Percentiles rank a stretch among this genome's conserved stretches.
These are phyloP conservation scores for Diaporthe batatas DNA, from an alignment of 2,329 filamentous ascomycete genomes.

Conservation along the genomic window DNA sequence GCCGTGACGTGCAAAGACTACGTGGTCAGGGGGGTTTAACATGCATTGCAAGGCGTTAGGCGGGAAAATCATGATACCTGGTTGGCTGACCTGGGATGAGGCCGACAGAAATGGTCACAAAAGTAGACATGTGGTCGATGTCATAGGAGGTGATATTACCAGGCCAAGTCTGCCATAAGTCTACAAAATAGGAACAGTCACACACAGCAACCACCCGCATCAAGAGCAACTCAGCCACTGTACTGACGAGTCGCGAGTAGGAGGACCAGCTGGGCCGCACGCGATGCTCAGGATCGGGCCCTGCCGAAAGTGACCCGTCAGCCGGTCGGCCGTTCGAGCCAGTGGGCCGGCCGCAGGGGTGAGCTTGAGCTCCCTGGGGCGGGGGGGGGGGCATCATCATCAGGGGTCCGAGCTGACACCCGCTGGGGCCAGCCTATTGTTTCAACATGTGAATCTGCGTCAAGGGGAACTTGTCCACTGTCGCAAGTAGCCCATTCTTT, in stretches of 20 bases:
- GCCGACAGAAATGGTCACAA: slow-evolving; percentile 9
- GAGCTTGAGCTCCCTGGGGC: slow-evolving; percentile 21
- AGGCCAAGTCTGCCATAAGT: neutral
- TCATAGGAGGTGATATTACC: neutral
- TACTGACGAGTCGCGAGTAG: neutral
- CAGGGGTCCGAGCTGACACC: slow-evolving; percentile 34
- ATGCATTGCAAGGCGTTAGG: slow-evolving; percentile 43
- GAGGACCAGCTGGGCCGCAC: neutral
- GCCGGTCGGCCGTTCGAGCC: neutral
- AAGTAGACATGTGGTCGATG: neutral
- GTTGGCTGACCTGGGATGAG: slow-evolving; percentile 13
- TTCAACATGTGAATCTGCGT: slow-evolving; percentile 42
- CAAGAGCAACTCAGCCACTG: slow-evolving; percentile 4
- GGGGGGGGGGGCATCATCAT: neutral
- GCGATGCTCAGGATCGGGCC: slow-evolving; percentile 11
- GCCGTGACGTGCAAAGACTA: neutral
- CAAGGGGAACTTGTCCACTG: slow-evolving; percentile 40
- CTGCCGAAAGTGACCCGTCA: slow-evolving; percentile 25
- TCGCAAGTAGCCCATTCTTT: slow-evolving; percentile 37
- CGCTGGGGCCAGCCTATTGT: slow-evolving; percentile 31
- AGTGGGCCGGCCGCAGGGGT: slow-evolving; percentile 26
- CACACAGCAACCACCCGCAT: neutral
- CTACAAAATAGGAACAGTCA: neutral
- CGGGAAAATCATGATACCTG: slow-evolving; percentile 41
- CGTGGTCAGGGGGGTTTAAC: neutral